These are phyloP conservation scores for Globisporangium carolinianum DNA, from an alignment of 352 stramenopile genomes.

Conservation along the genomic window DNA sequence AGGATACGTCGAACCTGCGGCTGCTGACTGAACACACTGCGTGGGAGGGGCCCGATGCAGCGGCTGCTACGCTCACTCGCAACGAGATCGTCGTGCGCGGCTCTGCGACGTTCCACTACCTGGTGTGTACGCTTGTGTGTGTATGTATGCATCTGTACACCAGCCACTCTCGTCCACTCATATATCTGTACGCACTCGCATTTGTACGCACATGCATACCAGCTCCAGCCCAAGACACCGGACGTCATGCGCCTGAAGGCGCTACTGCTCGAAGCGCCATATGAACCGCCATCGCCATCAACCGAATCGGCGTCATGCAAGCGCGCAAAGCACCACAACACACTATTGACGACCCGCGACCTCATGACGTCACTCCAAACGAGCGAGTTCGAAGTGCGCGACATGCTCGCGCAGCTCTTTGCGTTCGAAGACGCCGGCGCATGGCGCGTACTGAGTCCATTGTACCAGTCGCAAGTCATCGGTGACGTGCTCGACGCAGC, in stretches of 20 bases:
- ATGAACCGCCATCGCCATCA: constrained; percentile 23
- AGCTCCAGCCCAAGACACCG: constrained; percentile 59
- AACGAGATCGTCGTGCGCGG: constrained; percentile 44
- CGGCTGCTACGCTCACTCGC: constrained; percentile 2
- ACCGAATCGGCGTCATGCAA: constrained; percentile 19
- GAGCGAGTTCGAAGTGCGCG: constrained; percentile 55
- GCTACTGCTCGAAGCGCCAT: constrained; percentile 61
- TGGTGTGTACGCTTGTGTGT: constrained; percentile 21
- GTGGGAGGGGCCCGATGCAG: constrained; percentile 31
- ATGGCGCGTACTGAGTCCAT: constrained; percentile 53
- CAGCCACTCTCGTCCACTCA: no score
- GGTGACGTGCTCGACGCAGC: constrained; percentile 65
- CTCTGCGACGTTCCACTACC: constrained; percentile 56
- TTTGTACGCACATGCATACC: background rate
- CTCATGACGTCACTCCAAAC: constrained; percentile 55
- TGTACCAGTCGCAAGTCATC: constrained; percentile 58
- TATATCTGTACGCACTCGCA: no score
- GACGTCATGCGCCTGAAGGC: constrained; percentile 49
- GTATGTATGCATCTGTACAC: background rate
- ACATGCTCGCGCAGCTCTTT: constrained; percentile 50
- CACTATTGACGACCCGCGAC: constrained; percentile 49
- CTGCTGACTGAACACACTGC: constrained; percentile 53
- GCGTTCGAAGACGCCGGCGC: constrained; percentile 63
- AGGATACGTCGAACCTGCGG: constrained; percentile 78
- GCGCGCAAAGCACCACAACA: constrained; percentile 37